Evolutionary conservation across 2,329 filamentous ascomycete species (phyloP).

Genomic region (Pseudopithomyces maydicus): DNA sequence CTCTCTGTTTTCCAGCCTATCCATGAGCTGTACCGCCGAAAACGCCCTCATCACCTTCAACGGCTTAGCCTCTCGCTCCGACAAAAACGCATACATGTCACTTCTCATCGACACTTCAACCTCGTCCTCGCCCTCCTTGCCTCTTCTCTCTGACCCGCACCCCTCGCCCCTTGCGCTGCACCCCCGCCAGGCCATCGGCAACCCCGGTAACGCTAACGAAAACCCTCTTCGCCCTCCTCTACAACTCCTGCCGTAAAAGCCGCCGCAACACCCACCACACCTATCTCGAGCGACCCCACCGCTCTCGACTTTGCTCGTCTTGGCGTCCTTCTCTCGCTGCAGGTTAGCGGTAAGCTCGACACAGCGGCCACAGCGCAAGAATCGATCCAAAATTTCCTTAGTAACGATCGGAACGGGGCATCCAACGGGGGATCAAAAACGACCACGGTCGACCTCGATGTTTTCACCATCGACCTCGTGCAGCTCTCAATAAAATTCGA

Average conservation of each 20-base stretch:
- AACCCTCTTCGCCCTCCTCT: slow-evolving; percentile 14
- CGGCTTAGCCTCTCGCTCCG: slow-evolving; percentile 47
- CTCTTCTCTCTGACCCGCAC: slow-evolving; percentile 31
- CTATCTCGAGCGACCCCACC: slow-evolving; percentile 41
- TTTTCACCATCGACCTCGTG: slow-evolving; percentile 39
- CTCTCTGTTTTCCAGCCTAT: slow-evolving; percentile 74
- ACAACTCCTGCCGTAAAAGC: slow-evolving; percentile 16
- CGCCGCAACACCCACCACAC: slow-evolving; percentile 27
- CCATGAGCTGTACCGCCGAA: slow-evolving; percentile 80
- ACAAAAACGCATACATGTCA: slow-evolving; percentile 16
- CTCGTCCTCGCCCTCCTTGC: slow-evolving; percentile 28
- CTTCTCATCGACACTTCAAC: slow-evolving; percentile 25
- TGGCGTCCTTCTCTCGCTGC: slow-evolving; percentile 52
- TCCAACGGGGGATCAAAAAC: slow-evolving; percentile 28
- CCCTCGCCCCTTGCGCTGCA: slow-evolving; percentile 15
- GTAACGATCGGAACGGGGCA: slow-evolving; percentile 34
- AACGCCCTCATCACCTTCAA: slow-evolving; percentile 89
- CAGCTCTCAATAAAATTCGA: slow-evolving; percentile 35
- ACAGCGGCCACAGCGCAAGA: slow-evolving; percentile 51
- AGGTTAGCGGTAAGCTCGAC: slow-evolving; percentile 46
- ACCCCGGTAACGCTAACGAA: slow-evolving; percentile 37
- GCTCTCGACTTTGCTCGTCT: slow-evolving; percentile 53
- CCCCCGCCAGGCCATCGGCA: slow-evolving; percentile 36
- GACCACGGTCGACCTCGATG: slow-evolving; percentile 33
- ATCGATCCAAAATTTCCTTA: slow-evolving; percentile 46